These are phyloP conservation scores for Macadamia integrifolia DNA, from an alignment of 164 flowering plant genomes.

Conservation along the genomic window DNA sequence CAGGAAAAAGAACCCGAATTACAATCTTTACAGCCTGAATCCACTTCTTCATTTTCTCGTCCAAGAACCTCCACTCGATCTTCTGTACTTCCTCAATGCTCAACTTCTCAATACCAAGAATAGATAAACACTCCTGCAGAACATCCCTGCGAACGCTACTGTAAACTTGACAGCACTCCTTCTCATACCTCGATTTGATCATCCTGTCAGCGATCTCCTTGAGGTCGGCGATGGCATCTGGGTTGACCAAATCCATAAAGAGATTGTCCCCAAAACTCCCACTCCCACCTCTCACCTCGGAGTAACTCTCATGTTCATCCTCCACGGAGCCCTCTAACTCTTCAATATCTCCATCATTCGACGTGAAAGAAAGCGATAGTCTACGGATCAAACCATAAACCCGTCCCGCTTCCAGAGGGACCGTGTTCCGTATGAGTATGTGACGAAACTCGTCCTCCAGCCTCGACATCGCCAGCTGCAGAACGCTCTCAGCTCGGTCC, in stretches of 20 bases:
- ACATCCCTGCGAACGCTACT: slow-evolving; percentile 62
- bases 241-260: slow-evolving; percentile 22
- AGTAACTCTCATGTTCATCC: slow-evolving; percentile 7
- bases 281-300: neutral
- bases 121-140: slow-evolving; percentile 63
- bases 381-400: slow-evolving; percentile 56
- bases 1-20: slow-evolving; percentile 45
- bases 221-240: slow-evolving; percentile 50
- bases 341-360: slow-evolving; percentile 26
- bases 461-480: slow-evolving; percentile 52
- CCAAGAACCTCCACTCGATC: slow-evolving; percentile 70
- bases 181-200: slow-evolving; percentile 78
- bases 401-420: slow-evolving; percentile 48
- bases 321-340: slow-evolving; percentile 18
- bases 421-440: slow-evolving; percentile 32
- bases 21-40: slow-evolving; percentile 60
- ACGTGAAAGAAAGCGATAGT: slow-evolving; percentile 42
- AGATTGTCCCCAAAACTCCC: neutral
- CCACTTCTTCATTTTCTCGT: slow-evolving; percentile 97
- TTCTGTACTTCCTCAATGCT: slow-evolving; percentile 88
- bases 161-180: slow-evolving; percentile 88
- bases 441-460: slow-evolving; percentile 62
- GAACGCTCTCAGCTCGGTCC: slow-evolving; percentile 42
- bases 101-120: slow-evolving; percentile 72
- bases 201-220: slow-evolving; percentile 74